Base-by-base conservation (phyloP, 1,139 yeast genomes). In the Suhomyces kunorum region DNA sequence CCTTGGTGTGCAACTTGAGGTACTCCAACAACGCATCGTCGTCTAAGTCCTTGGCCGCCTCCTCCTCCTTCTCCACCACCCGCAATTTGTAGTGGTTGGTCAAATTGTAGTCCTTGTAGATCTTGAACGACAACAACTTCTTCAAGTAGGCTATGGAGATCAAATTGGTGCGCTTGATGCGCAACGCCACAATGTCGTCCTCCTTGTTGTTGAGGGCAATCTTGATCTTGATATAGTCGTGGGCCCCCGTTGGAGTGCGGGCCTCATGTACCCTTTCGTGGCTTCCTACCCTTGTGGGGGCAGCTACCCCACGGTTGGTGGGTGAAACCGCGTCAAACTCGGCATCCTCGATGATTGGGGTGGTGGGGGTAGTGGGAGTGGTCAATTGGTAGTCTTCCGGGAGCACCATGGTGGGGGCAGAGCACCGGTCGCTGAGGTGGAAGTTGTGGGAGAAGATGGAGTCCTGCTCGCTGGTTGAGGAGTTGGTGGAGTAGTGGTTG, bases 91-190 rank as follows among this genome's bases (percentile, higher is more conserved):
- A 67, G 45, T 66, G 72, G 42, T 56, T 51, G 17, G 55, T 56
- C 42, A 66, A 55, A 34, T 55, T 59, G 43, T 50, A 53, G 44
- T 67, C 71, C 42, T 61, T 64, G 47, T 65, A 66, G 32, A 68
- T 62, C 46, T 67, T 67, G 48, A 49, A 55, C 30, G 67, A 61
- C 14, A 67, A 44, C 34, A 63, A 45, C 45, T 58, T 59, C 45
- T 67, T 66, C 45, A 67, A 55, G 48, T 65, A 59, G 6, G 48
- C 54, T 14, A 66, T 51, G 8, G 67, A 56, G n/a, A 55, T 52
- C 19, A 68, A 46, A 36, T 61, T 56, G 9, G 59, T 46, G 23
- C 56, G 53, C 32, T 57, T 58, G 20, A 66, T 55, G 39, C 58
- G 59, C 24, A 66, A 45, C 2, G 61, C 68, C 13, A 67, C 55